Evolutionary conservation across 768 basidiomycete species (phyloP).

Genomic region (Butyriboletus loyo): DNA sequence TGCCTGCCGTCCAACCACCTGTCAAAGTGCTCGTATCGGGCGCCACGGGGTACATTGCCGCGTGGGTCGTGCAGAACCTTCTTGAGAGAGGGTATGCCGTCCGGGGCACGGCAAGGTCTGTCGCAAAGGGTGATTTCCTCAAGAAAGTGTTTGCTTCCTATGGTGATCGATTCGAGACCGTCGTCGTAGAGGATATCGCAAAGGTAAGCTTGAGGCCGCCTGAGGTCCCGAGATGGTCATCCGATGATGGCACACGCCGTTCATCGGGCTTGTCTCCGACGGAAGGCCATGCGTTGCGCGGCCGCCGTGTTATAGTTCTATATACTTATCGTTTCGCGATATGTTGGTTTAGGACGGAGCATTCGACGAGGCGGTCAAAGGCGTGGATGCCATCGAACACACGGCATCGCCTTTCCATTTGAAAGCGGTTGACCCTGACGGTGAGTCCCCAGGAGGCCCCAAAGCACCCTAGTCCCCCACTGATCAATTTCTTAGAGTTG

Average conservation of each 20-base stretch:
- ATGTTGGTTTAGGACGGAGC: conserved; percentile 47
- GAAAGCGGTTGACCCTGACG: conserved; percentile 44
- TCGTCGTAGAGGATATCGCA: conserved; percentile 68
- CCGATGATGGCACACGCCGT: no score
- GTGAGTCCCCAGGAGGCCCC: conserved; percentile 5
- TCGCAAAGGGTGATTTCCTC: conserved; percentile 57
- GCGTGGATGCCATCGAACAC: conserved; percentile 69
- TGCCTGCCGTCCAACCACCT: conserved; percentile 26
- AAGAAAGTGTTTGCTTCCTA: conserved; percentile 49
- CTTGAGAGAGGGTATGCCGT: conserved; percentile 62
- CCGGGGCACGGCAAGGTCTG: conserved; percentile 64
- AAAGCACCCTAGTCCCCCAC: no score
- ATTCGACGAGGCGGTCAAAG: conserved; percentile 78
- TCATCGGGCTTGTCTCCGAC: not conserved
- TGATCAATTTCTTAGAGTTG: conserved; percentile 41
- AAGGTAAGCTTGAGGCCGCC: conserved; percentile 34
- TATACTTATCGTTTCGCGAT: not conserved
- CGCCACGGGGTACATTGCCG: conserved; percentile 23
- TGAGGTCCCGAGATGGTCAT: not conserved
- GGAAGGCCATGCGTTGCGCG: not conserved
- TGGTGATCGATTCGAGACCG: conserved; percentile 59
- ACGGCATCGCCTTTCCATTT: conserved; percentile 61
- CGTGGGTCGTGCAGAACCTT: conserved; percentile 52
- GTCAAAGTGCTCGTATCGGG: conserved; percentile 31
- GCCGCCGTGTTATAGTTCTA: no score